Conservation (phyloP, 176 grass and related monocot species). For the Stipa capillata region DNA sequence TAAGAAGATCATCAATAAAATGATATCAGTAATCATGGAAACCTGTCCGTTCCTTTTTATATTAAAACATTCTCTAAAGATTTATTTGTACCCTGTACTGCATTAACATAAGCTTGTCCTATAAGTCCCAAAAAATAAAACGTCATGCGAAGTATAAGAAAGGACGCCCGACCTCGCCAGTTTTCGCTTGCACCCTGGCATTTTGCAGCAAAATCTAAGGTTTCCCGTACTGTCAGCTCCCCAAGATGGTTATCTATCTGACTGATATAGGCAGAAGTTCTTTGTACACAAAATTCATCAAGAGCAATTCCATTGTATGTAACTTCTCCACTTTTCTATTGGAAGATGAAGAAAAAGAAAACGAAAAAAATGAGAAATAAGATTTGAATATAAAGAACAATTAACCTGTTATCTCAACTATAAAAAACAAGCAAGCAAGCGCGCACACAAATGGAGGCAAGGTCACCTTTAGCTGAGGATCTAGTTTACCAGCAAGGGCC, state of each 20-base stretch:
- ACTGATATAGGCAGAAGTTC: slow-evolving; percentile 78
- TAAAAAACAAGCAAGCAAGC: neutral
- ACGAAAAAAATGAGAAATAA: neutral
- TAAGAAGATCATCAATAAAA: neutral
- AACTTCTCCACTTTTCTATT: slow-evolving; percentile 51
- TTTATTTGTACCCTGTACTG: neutral
- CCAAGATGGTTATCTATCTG: slow-evolving; percentile 71
- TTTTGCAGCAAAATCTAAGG: slow-evolving; percentile 63
- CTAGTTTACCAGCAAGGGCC: slow-evolving; percentile 61
- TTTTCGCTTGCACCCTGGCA: slow-evolving; percentile 64
- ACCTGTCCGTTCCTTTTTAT: too few species aligned
- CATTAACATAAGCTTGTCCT: neutral
- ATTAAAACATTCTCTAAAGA: too few species aligned
- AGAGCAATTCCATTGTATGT: slow-evolving; percentile 48
- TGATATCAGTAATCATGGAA: too few species aligned
- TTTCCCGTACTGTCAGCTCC: slow-evolving; percentile 71
- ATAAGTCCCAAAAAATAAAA: neutral
- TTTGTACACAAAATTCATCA: slow-evolving; percentile 55
- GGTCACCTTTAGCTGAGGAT: slow-evolving; percentile 54
- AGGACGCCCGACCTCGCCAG: slow-evolving; percentile 40
- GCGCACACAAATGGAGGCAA: neutral
- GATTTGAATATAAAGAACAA: neutral
- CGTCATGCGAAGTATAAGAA: neutral
- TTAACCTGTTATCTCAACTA: neutral
- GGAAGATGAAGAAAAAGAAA: neutral